These are phyloP conservation scores for Fallopia convolvulus DNA, from an alignment of 148 eudicot species.

Conservation along the genomic window DNA sequence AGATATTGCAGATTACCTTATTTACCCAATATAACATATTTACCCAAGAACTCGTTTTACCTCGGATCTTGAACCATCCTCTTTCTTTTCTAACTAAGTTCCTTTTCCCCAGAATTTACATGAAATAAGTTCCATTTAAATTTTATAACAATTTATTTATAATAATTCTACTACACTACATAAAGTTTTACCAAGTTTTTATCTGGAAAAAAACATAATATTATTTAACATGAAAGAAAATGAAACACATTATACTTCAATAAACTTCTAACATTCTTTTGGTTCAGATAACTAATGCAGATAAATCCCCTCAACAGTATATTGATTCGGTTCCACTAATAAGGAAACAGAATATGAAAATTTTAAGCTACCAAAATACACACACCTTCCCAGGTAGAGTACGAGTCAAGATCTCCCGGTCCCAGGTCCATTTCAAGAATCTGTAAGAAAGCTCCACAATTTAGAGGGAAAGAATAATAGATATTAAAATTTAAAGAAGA, in stretches of 20 bases:
- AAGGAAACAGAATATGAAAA: neutral
- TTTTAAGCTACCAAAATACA: conserved; percentile 2
- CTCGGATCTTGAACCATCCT: neutral
- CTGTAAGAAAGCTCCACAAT: conserved; percentile 25
- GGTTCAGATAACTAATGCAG: neutral
- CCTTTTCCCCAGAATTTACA: neutral
- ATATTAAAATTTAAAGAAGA: neutral
- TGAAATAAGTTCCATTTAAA: neutral
- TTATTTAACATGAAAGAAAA: neutral
- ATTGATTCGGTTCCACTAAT: neutral
- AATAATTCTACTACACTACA: neutral
- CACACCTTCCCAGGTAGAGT: conserved; percentile 40
- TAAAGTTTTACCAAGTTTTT: neutral
- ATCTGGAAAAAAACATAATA: neutral
- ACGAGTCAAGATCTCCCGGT: conserved; percentile 43
- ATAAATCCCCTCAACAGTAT: neutral
- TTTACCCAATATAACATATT: neutral
- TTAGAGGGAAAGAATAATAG: neutral
- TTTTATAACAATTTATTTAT: neutral
- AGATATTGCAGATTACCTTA: too few species aligned
- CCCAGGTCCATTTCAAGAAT: conserved; percentile 84
- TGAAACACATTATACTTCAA: neutral
- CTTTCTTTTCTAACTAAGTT: neutral
- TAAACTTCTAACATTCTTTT: neutral
- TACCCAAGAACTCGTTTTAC: neutral